Evolutionary conservation across 2,329 filamentous ascomycete genomes (phyloP), one percentile per base, ranked within the genome.

Genomic region (Pestalotiopsis sp.): DNA sequence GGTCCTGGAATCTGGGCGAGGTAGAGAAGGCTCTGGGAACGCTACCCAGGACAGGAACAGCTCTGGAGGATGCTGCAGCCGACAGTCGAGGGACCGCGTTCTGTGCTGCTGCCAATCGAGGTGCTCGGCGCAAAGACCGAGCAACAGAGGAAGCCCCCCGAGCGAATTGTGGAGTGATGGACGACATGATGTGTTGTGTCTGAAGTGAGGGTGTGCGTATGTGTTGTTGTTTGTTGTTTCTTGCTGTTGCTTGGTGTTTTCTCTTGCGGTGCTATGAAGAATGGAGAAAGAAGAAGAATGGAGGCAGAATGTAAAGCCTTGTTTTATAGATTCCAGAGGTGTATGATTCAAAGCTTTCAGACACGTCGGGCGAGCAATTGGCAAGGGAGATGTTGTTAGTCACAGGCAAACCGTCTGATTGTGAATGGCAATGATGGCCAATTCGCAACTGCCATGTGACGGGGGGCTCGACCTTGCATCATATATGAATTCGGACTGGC

Each of bases 401-500:
- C 25, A 62, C 59, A 14, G 36, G 27, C 31, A 36, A 14, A 14
- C 20, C 20, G 36, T 38, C 7, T 27, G 4, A 14, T 36, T 13
- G 17, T n/a, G 6, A 39, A 17, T 36, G 9, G n/a, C 14, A 14
- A n/a, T 4, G 17, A 41, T 36, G 27, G 14, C 27, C 9, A 17
- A 23, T 38, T 39, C 14, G 36, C 2, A 39, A 14, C 27, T 36
- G 14, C 17, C 7, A 36, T 13, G 31, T 36, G 36, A 62, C 11
- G 59, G 31, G 31, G 31, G 59, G 59, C 63, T 36, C 27, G 23
- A 23, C 63, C 41, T 31, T 23, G 38, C 41, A 45, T 57, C 63
- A 66, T 66, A 58, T 66, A 66, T 57, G 49, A 56, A 38, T 14
- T 36, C n/a, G 23, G n/a, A 36, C 49, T 66, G 31, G 36, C 20